These are phyloP conservation scores for Lentinula aciculospora DNA, from an alignment of 768 basidiomycete genomes.

Conservation along the genomic window DNA sequence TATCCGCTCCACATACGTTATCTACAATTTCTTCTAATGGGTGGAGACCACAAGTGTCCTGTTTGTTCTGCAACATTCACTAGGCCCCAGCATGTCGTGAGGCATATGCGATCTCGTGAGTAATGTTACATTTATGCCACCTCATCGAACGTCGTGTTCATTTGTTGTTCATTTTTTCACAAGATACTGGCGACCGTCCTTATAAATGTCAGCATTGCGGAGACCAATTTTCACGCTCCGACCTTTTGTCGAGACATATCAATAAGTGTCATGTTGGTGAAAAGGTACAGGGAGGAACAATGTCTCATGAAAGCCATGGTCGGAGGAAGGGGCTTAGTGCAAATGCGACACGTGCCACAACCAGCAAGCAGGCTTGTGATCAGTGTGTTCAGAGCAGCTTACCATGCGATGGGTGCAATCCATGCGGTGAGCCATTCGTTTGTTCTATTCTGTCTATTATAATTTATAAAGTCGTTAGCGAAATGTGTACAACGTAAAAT, in stretches of 20 bases:
- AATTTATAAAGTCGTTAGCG: slow-evolving; percentile 31
- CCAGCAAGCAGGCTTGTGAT: slow-evolving; percentile 81
- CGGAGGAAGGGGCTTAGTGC: slow-evolving; percentile 59
- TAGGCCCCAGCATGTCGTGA: slow-evolving; percentile 82
- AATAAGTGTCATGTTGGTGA: slow-evolving; percentile 86
- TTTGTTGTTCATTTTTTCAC: too few species aligned
- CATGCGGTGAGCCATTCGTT: slow-evolving; percentile 53
- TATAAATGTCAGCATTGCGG: slow-evolving; percentile 88
- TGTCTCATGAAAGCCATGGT: neutral
- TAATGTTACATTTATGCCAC: slow-evolving; percentile 19
- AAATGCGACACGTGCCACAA: slow-evolving; percentile 65
- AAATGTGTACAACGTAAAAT: slow-evolving; percentile 71
- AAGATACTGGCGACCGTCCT: slow-evolving; percentile 85
- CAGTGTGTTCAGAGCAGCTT: slow-evolving; percentile 73
- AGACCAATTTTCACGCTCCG: slow-evolving; percentile 78
- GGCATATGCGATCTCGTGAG: slow-evolving; percentile 90
- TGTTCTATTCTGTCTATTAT: neutral
- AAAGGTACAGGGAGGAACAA: slow-evolving; percentile 38
- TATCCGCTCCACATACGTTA: neutral
- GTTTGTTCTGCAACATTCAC: slow-evolving; percentile 87
- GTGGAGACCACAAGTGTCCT: slow-evolving; percentile 81
- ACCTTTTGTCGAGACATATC: slow-evolving; percentile 79
- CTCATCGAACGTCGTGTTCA: neutral
- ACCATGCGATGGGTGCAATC: slow-evolving; percentile 76
- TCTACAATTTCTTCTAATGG: slow-evolving; percentile 36